Evolutionary conservation across 768 basidiomycete genomes (phyloP).

Genomic region (Neoboletus subvelutipes): DNA sequence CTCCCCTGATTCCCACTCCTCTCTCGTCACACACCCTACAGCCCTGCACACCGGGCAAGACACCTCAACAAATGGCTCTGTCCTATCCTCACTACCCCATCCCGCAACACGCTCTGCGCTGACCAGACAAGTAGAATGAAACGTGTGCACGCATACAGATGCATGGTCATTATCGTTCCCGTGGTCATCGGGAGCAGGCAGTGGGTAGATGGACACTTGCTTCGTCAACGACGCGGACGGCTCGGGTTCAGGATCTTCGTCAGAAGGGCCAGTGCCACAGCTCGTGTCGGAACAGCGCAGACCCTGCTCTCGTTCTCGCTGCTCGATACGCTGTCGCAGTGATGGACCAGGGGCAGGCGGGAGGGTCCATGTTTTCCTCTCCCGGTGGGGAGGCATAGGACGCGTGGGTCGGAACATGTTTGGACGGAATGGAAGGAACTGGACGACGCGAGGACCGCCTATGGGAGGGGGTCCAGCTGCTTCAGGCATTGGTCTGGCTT

Average conservation of each 20-base stretch:
- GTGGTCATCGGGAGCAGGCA: conserved; percentile 13
- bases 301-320: conserved; percentile 68
- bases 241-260: conserved; percentile 59
- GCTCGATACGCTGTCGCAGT: conserved; percentile 71
- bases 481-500: conserved; percentile 7
- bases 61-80: conserved; percentile 54
- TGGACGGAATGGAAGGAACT: conserved; percentile 16
- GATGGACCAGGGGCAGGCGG: conserved; percentile 69
- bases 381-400: conserved; percentile 31
- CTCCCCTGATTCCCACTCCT: conserved; percentile 60
- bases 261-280: conserved; percentile 74
- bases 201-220: conserved; percentile 25
- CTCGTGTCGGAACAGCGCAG: conserved; percentile 69
- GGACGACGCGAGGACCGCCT: conserved; percentile 17
- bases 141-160: conserved; percentile 57
- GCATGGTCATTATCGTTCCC: conserved; percentile 15
- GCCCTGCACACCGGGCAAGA: conserved; percentile 71
- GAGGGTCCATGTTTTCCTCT: conserved; percentile 52
- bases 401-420: conserved; percentile 25
- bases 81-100: conserved; percentile 51
- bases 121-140: conserved; percentile 75
- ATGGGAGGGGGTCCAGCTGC: conserved; percentile 1
- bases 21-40: conserved; percentile 55
- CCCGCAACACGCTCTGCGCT: conserved; percentile 62
- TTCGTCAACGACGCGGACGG: conserved; percentile 20